Evolutionary conservation across 257 asterid species (phyloP), one percentile per base, ranked within the genome.

Genomic region (Przewalskia tangutica): DNA sequence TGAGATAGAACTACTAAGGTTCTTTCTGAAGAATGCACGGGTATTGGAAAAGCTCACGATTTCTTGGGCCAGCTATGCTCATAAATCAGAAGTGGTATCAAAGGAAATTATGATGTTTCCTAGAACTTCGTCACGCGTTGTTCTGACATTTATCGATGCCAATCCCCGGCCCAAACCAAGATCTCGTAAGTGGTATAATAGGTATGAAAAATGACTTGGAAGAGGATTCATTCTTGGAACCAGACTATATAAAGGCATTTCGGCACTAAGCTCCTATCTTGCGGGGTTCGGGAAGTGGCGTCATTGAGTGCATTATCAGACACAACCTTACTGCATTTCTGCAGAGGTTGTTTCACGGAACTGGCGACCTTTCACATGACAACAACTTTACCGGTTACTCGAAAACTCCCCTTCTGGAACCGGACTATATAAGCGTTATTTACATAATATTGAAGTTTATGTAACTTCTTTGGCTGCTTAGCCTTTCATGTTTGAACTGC

Each of bases 11-110:
- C 71, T 79, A 32, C 0, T 59, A 18, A 60, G 40, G 48, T 79
- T 79, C 20, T 79, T 79, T n/a, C 44, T 79, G 48, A 79, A 60
- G 58, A 27, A 79, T 79, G 76, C 75, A 62, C 60, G 2, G 14
- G 82, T 79, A 9, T 44, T 79, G 42, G 75, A 59, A 64, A 42
- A 79, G 18, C 18, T 79, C 48, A 46, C 18, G 20, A 40, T 44
- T 34, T 4, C 38, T 34, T 60, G 38, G 60, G 38, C 59, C 6
- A 44, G 3, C 9, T 40, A 3, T 20, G 70, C 58, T 14, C 8
- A 23, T 14, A 38, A 7, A 66, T 79, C 76, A 79, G 40, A 42
- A 42, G 53, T 46, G 42, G 14, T 12, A 44, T 48, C 46, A 6
- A 36, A 23, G 76, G 71, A 63, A 6, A 18, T 79, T 3, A 12